Conservation (phyloP, 176 grass and related monocot species). For the Puccinellia tenuiflora region DNA sequence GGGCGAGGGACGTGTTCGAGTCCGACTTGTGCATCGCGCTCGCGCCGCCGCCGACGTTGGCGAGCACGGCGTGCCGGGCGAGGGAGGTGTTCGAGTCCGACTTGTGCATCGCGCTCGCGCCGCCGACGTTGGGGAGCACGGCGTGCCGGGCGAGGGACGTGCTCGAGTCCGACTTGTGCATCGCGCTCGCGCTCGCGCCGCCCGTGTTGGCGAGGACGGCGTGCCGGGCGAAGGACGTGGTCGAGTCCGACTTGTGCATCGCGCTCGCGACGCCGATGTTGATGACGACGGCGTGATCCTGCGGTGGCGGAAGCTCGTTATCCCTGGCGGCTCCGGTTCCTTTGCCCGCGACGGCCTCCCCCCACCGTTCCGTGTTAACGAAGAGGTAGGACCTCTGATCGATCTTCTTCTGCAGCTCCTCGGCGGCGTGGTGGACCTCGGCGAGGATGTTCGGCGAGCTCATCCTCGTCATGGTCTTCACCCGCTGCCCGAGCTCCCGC, state of each 20-base stretch:
- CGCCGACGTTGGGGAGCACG: too few relatives aligned
- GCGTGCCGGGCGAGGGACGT: conserved; percentile 1
- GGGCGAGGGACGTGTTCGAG: neutral
- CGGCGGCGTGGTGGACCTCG: conserved; percentile 62
- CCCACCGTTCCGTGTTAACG: conserved; percentile 68
- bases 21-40: neutral
- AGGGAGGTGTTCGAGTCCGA: neutral
- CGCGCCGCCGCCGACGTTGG: neutral
- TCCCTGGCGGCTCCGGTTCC: neutral
- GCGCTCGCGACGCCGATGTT: neutral
- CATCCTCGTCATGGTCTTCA: conserved; percentile 69
- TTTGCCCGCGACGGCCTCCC: neutral
- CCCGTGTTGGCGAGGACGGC: neutral
- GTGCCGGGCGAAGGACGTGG: neutral
- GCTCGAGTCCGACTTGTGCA: neutral
- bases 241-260: neutral
- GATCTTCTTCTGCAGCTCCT: conserved; percentile 79
- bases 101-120: neutral
- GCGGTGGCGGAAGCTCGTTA: neutral
- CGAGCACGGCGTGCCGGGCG: neutral
- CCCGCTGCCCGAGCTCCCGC: conserved; percentile 56
- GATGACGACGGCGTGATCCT: neutral
- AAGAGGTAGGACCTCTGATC: conserved; percentile 76
- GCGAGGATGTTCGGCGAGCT: conserved; percentile 57
- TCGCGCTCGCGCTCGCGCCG: neutral